Conservation (phyloP, 2,329 filamentous ascomycete genomes). For the Phialophora verrucosa region DNA sequence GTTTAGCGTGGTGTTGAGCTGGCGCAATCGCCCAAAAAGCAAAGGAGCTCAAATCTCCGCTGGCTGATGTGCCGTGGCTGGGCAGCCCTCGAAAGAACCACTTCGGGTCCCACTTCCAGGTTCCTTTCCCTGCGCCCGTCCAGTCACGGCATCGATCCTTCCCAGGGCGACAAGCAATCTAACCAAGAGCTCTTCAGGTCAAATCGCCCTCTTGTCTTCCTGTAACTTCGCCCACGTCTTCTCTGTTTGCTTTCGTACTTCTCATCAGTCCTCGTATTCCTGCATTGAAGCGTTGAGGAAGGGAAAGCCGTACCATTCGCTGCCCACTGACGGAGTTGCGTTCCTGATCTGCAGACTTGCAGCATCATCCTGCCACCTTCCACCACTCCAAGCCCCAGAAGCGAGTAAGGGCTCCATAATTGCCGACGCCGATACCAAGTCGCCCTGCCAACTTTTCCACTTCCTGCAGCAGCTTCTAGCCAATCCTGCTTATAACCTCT, state of each 20-base stretch:
- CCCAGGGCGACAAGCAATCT: slow-evolving; percentile 5
- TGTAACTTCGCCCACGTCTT: not conserved
- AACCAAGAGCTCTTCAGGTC: not conserved
- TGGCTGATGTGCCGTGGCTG: slow-evolving; percentile 7
- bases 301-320: not conserved
- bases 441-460: slow-evolving; percentile 34
- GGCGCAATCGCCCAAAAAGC: slow-evolving; percentile 8
- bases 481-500: slow-evolving; percentile 24
- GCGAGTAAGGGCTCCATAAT: slow-evolving; percentile 9
- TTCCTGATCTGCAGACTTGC: slow-evolving; percentile 15
- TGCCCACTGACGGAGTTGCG: not conserved
- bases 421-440: slow-evolving; percentile 24
- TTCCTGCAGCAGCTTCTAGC: slow-evolving; percentile 23
- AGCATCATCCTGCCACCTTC: slow-evolving; percentile 7
- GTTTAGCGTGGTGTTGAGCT: not conserved
- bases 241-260: not conserved
- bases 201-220: not conserved
- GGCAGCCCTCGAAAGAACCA: not conserved
- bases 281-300: not conserved
- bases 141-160: not conserved
- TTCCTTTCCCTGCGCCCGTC: not conserved
- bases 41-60: slow-evolving; percentile 15
- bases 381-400: not conserved
- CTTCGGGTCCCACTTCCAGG: slow-evolving; percentile 9
- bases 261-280: not conserved